Conservation (phyloP, 139 green algal species). For the Limnomonas spitsbergensis region DNA sequence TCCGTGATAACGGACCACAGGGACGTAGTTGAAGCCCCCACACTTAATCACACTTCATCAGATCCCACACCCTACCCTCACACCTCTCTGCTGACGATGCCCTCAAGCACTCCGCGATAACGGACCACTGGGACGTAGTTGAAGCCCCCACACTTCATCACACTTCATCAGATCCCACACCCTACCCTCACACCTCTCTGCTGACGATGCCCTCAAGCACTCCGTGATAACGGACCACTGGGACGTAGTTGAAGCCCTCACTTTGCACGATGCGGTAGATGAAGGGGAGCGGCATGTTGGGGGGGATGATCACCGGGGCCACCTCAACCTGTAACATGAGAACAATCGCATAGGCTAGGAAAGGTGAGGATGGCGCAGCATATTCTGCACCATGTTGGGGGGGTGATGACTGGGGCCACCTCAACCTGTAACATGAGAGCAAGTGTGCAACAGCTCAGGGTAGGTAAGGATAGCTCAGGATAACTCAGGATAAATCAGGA, state of each 20-base stretch:
- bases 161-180: too few species aligned
- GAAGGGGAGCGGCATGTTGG: conserved; percentile 53
- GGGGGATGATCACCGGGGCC: conserved; percentile 46
- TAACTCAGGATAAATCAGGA: too few species aligned
- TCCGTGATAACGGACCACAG: conserved; percentile 43
- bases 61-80: background rate
- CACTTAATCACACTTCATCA: too few species aligned
- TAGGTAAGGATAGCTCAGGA: too few species aligned
- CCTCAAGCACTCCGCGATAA: conserved; percentile 38
- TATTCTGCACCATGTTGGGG: too few species aligned
- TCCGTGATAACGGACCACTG: conserved; percentile 43
- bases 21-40: conserved; percentile 56
- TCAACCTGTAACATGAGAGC: too few species aligned
- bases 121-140: conserved; percentile 54
- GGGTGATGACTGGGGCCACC: too few species aligned
- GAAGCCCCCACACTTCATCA: conserved; percentile 50
- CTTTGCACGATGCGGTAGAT: conserved; percentile 46
- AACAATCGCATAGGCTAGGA: conserved; percentile 17
- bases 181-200: background rate
- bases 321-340: conserved; percentile 36
- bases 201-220: conserved; percentile 39
- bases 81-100: conserved; percentile 29
- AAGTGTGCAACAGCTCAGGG: too few species aligned
- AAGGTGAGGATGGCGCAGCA: too few species aligned
- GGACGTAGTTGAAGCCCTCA: conserved; percentile 56